phyloP scores from a whole-genome alignment of 1,139 yeast species.

The Blastobotrys aristatus region DNA sequence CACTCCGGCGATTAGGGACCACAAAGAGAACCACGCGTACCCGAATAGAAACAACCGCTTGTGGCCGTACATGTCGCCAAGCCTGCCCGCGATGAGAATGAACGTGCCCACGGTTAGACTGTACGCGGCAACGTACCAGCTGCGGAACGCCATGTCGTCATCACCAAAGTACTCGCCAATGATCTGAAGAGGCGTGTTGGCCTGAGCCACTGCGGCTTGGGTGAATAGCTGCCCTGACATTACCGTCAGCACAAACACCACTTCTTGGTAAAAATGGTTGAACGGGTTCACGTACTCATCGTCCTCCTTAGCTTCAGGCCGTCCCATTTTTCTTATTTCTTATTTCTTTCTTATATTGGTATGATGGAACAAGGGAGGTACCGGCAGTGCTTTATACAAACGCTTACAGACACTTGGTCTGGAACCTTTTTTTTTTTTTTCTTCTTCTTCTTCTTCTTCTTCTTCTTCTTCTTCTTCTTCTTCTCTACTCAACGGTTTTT shows the following conservation, averaged over 20 bases:
- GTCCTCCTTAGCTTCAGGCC: not conserved
- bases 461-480: too few species aligned
- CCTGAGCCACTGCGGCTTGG: slow-evolving; percentile 47
- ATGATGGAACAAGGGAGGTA: not conserved
- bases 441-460: not conserved
- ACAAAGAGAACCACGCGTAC: slow-evolving; percentile 44
- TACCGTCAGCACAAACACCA: slow-evolving; percentile 33
- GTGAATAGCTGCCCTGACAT: slow-evolving; percentile 46
- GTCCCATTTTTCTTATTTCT: not conserved
- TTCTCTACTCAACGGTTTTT: too few species aligned
- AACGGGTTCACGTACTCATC: slow-evolving; percentile 4
- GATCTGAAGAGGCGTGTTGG: slow-evolving; percentile 38
- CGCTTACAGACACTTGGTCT: too few species aligned
- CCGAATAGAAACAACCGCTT: slow-evolving; percentile 47
- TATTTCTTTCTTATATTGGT: not conserved
- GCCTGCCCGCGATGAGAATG: slow-evolving; percentile 53
- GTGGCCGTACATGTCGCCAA: slow-evolving; percentile 63
- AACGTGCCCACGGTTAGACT: slow-evolving; percentile 60
- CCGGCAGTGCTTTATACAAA: too few species aligned
- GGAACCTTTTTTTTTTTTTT: not conserved
- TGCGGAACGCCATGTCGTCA: slow-evolving; percentile 39
- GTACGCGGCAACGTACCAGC: slow-evolving; percentile 59
- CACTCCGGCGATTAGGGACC: slow-evolving; percentile 51
- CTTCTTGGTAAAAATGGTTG: slow-evolving; percentile 18
- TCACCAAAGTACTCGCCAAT: slow-evolving; percentile 41